Percentiles rank a stretch among this genome's conserved stretches.
phyloP scores from a whole-genome alignment of 192 early-diverging fungal genomes.

The Umbelopsis isabellina region DNA sequence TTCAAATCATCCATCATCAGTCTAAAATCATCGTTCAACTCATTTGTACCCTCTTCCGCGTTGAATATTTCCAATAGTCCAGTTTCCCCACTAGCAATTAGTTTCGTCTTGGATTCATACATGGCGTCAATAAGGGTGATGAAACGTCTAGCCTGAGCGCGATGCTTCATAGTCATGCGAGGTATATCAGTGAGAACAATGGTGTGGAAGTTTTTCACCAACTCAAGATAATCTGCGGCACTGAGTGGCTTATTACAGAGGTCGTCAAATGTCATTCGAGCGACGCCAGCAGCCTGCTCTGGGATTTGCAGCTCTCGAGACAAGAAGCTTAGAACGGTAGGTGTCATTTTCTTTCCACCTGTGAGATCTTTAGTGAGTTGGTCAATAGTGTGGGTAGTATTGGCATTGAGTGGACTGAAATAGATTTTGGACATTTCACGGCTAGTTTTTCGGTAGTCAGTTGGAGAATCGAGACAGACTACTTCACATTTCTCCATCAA shows the following conservation, averaged over 20 bases:
- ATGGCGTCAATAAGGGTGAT: conserved; percentile 94
- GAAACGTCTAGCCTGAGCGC: conserved; percentile 89
- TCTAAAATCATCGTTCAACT: conserved; percentile 48
- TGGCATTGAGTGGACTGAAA: conserved; percentile 65
- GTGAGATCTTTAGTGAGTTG: conserved; percentile 40
- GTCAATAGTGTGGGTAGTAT: conserved; percentile 55
- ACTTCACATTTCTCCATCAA: conserved; percentile 82
- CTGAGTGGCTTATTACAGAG: conserved; percentile 76
- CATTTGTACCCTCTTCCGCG: conserved; percentile 56
- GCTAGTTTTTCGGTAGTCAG: conserved; percentile 84
- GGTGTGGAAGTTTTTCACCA: conserved; percentile 74
- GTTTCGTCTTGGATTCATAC: conserved; percentile 80
- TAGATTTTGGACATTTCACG: conserved; percentile 66
- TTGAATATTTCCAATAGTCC: conserved; percentile 72
- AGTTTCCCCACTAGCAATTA: conserved; percentile 74
- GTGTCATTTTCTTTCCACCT: conserved; percentile 35
- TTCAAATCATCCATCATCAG: conserved; percentile 65
- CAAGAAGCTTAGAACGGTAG: conserved; percentile 66
- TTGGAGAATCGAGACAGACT: conserved; percentile 84
- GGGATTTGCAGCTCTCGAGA: conserved; percentile 77
- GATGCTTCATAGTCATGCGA: conserved; percentile 65
- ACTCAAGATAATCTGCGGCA: conserved; percentile 89
- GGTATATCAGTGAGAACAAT: conserved; percentile 82
- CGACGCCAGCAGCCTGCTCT: conserved; percentile 64
- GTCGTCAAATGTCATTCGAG: conserved; percentile 75